phyloP scores from a whole-genome alignment of 371 early-diverging fungal genomes.

The Saksenaea oblongispora region DNA sequence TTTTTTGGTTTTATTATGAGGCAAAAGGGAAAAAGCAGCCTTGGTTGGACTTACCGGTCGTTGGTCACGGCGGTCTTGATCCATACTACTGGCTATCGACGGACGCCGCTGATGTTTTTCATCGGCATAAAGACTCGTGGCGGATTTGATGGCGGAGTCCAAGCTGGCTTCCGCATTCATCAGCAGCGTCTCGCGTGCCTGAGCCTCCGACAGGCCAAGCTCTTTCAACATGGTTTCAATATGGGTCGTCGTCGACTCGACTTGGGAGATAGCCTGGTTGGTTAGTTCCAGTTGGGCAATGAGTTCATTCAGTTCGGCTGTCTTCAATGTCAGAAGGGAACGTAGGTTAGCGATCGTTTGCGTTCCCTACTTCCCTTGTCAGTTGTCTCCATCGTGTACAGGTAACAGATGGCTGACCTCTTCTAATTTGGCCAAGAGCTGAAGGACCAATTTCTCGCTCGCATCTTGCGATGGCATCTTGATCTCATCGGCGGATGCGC shows the following conservation, averaged over 20 bases:
- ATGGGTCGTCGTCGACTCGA: conserved; percentile 45
- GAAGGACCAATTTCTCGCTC: conserved; percentile 18
- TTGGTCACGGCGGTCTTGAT: conserved; percentile 19
- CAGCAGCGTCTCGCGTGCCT: conserved; percentile 30
- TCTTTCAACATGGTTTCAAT: conserved; percentile 50
- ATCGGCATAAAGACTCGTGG: conserved; percentile 35
- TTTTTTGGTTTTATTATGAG: neutral
- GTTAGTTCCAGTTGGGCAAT: conserved; percentile 49
- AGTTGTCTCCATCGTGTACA: neutral
- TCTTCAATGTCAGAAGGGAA: conserved; percentile 49
- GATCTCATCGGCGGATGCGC: neutral
- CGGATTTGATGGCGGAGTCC: conserved; percentile 52
- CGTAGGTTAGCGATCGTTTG: conserved; percentile 51
- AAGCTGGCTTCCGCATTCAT: conserved; percentile 44
- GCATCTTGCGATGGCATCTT: conserved; percentile 5
- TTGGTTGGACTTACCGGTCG: conserved; percentile 4
- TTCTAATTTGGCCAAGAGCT: conserved; percentile 24
- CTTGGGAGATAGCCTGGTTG: conserved; percentile 45
- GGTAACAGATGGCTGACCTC: conserved; percentile 15
- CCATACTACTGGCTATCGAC: conserved; percentile 20
- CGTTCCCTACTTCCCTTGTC: conserved; percentile 26
- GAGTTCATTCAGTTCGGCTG: conserved; percentile 51
- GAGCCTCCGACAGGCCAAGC: conserved; percentile 31
- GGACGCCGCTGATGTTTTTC: conserved; percentile 15
- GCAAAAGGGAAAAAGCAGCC: neutral